These are phyloP conservation scores for Coemansia sp. DNA, from an alignment of 192 early-diverging fungal species.

Conservation along the genomic window DNA sequence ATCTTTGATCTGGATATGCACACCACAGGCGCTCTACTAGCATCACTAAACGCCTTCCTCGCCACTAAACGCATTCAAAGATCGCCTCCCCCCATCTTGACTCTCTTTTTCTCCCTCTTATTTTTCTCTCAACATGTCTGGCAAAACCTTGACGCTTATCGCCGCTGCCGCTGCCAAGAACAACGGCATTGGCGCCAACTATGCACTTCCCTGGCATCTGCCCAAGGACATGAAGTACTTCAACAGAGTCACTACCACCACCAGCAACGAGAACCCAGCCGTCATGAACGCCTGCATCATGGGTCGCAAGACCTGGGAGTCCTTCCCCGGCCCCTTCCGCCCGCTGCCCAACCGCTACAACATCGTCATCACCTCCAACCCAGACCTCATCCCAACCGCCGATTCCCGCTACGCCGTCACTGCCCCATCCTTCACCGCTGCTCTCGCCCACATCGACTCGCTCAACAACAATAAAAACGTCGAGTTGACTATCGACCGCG, in stretches of 20 bases:
- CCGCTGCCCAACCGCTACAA: slow-evolving; percentile 81
- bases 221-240: slow-evolving; percentile 85
- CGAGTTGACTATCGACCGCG: slow-evolving; percentile 32
- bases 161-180: slow-evolving; percentile 72
- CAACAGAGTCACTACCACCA: slow-evolving; percentile 56
- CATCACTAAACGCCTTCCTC: no score
- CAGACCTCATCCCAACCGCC: slow-evolving; percentile 47
- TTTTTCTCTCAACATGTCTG: slow-evolving; percentile 9
- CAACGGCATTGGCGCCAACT: slow-evolving; percentile 72
- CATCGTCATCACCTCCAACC: slow-evolving; percentile 75
- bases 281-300: slow-evolving; percentile 83
- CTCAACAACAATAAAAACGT: slow-evolving; percentile 8
- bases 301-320: slow-evolving; percentile 93
- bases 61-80: no score
- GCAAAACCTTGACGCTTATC: slow-evolving; percentile 57
- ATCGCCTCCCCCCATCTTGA: background rate
- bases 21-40: no score
- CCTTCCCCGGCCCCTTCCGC: slow-evolving; percentile 76
- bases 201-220: slow-evolving; percentile 83
- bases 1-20: no score
- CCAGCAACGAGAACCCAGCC: background rate
- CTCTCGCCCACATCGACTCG: slow-evolving; percentile 53
- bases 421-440: slow-evolving; percentile 23
- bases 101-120: background rate
- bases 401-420: slow-evolving; percentile 9